phyloP scores from a whole-genome alignment of 495 filamentous ascomycete genomes.

The Parathielavia hyrcaniae region DNA sequence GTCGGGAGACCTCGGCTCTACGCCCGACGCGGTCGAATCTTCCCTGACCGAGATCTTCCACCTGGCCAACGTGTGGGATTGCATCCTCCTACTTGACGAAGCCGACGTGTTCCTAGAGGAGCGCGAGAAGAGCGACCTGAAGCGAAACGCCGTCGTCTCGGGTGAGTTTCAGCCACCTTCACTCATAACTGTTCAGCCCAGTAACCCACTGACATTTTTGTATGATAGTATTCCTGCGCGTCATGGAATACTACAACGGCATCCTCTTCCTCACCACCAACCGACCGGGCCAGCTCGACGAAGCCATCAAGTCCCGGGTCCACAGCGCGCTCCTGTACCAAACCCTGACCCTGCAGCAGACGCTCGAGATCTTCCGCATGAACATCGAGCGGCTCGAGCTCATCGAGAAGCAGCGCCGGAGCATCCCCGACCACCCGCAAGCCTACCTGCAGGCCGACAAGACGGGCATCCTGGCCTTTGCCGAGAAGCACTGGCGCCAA shows the following conservation, averaged over 20 bases:
- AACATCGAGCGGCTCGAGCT: conserved; percentile 1
- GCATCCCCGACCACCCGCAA: too few relatives aligned
- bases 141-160: conserved; percentile 69
- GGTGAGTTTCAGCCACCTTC: background rate
- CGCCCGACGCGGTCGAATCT: conserved; percentile 33
- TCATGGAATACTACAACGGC: conserved; percentile 37
- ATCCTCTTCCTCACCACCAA: conserved; percentile 40
- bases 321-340: conserved; percentile 36
- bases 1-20: conserved; percentile 48
- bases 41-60: conserved; percentile 47
- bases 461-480: background rate
- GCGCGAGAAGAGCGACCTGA: conserved; percentile 62
- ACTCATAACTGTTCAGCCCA: background rate
- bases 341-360: conserved; percentile 26
- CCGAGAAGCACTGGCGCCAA: background rate
- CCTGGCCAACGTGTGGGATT: conserved; percentile 39
- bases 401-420: background rate
- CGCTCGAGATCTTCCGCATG: conserved; percentile 18
- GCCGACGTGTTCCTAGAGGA: conserved; percentile 28
- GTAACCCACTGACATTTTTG: background rate
- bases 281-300: conserved; percentile 35
- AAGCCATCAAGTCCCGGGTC: conserved; percentile 36
- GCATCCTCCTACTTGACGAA: conserved; percentile 15
- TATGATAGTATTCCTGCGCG: conserved; percentile 41
- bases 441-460: background rate